Base-by-base conservation (phyloP, 225 moss, liverwort and hornwort genomes). In the Marchantia paleacea region DNA sequence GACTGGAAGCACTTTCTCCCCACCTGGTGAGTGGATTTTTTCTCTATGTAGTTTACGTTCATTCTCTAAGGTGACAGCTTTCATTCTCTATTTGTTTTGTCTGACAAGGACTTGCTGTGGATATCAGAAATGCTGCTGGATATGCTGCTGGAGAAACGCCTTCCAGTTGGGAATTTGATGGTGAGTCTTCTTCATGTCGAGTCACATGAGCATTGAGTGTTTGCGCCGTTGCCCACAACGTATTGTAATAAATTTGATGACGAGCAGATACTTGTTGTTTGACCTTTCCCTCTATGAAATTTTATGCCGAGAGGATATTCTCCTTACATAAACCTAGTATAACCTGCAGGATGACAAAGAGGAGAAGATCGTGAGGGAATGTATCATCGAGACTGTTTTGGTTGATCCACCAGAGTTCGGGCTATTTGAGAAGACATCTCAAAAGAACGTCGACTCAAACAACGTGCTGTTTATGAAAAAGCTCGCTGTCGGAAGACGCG, bases 401-500 rank as follows among this genome's bases (percentile, higher is more conserved):
- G 61, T 80, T 49, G 82, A 82, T 52, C 71, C 79, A 52, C 86
- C 82, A 67, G 18, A 69, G 2, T 80, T 81, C 18, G 55, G 68
- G 52, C 28, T 48, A 9, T n/a, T 20, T 22, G 61, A 0, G 13
- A 18, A 61, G 52, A 48, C 31, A 47, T 58, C 13, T 12, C 57
- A 75, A 4, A 49, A 75, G 49, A 55, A 29, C 54, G 24, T 67
- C 5, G 80, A 82, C 61, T 67, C 69, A 26, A 20, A 15, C 15
- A 84, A 73, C 55, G 73, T 82, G 65, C 12, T 78, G 7, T 89
- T 83, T 61, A 68, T 89, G 79, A 89, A 82, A 79, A 89, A 82
- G 69, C 72, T 89, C 52, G 79, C 80, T 22, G 84, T 84, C 58
- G 86, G 83, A 22, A 83, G 88, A 16, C 72, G 53, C 19, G 86